Conservation (phyloP, 108 stramenopile genomes). For the Pseudonitzschia multistriata region DNA sequence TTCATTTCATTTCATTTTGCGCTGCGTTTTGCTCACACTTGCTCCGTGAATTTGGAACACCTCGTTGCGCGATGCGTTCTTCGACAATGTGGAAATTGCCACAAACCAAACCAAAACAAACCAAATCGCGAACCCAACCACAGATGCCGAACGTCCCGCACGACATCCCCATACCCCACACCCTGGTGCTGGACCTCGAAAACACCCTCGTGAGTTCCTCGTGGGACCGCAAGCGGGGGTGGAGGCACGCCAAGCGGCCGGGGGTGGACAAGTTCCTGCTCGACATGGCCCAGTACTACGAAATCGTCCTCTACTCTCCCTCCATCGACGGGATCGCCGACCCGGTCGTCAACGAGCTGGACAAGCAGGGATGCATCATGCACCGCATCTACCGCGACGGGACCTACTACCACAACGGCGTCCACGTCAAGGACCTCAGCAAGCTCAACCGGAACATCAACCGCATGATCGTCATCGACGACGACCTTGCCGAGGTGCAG, state of each 20-base stretch:
- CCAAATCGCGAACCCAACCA: neutral
- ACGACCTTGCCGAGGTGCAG: constrained; percentile 81
- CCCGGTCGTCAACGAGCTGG: constrained; percentile 79
- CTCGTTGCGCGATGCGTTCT: too few species aligned
- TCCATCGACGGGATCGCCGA: constrained; percentile 79
- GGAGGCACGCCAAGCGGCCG: constrained; percentile 95
- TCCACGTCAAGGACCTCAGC: constrained; percentile 91
- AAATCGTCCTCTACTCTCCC: constrained; percentile 92
- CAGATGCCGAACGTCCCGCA: constrained; percentile 89
- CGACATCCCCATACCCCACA: constrained; percentile 88
- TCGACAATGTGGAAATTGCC: too few species aligned
- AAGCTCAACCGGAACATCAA: constrained; percentile 87
- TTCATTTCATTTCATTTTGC: neutral
- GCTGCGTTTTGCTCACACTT: neutral
- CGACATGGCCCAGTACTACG: constrained; percentile 92
- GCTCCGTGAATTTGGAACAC: neutral
- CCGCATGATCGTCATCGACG: constrained; percentile 91
- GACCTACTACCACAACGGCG: constrained; percentile 87
- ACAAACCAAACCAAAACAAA: too few species aligned
- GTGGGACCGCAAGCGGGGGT: constrained; percentile 94
- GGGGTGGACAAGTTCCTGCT: constrained; percentile 93
- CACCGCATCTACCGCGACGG: constrained; percentile 93
- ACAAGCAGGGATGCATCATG: constrained; percentile 87
- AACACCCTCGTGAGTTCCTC: constrained; percentile 87
- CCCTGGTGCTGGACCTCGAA: constrained; percentile 94